Evolutionary conservation across 768 basidiomycete species (phyloP), one percentile per base, ranked within the genome.

Genomic region (Leucosporidium yakuticum): DNA sequence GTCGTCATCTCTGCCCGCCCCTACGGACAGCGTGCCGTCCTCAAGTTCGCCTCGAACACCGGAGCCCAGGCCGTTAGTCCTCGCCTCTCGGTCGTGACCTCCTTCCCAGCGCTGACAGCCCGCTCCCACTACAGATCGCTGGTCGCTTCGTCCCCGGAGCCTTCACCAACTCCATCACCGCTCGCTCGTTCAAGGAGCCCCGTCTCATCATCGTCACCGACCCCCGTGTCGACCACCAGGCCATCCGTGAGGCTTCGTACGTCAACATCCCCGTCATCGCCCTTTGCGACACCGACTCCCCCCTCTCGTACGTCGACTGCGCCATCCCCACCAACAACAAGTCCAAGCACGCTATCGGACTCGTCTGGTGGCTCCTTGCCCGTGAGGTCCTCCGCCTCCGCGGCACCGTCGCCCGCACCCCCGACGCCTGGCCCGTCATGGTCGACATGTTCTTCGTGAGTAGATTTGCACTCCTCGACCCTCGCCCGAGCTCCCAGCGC

Each of bases 251-350:
- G 83, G 94, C 96, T 56, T 95, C 95, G 65, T 99, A 98, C 79
- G 96, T 98, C 81, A 99, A 99, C 88, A 98, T 99, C 81, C 96
- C 96, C 76, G 96, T 99, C 77, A 96, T 99, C 77, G 96, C 95
- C 68, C 88, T 99, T 77, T 93, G 91, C 83, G 96, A 99, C 82
- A 96, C 94, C 76, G 96, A 99, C 81, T 92, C 96, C 57, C 91
- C 93, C 66, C 86, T 98, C 77, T 87, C 91, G 81, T 97, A 92
- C 80, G 94, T 99, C 80, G 96, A 99, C 80, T 87, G 98, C 76
- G 94, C 90, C 64, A 96, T 99, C 82, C 96, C 96, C 72, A 91
- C 91, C 70, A 99, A 98, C 85, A 99, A 99, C 90, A 99, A 97
- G 86, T 88, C 91, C 73, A 88, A 88, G 78, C 91, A 99, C 81